Evolutionary conservation across 2,329 filamentous ascomycete species (phyloP).

Genomic region (Fusarium ramigenum): DNA sequence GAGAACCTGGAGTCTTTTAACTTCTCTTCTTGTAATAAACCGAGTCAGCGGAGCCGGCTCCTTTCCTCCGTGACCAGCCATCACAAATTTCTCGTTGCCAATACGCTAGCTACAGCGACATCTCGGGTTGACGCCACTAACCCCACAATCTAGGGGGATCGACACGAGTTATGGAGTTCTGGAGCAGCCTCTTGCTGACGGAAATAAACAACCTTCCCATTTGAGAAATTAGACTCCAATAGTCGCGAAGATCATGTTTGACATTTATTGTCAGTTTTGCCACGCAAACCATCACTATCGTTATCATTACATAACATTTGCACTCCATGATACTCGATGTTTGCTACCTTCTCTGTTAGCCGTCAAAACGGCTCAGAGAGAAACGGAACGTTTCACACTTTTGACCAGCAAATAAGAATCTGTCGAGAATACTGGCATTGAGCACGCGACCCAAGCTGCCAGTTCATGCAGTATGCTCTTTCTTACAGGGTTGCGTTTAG

Average conservation of each 20-base stretch:
- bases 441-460: neutral
- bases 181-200: neutral
- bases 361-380: fast-evolving
- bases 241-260: neutral
- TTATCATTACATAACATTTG: neutral
- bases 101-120: neutral
- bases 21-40: neutral
- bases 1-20: neutral
- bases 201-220: neutral
- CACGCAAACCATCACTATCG: neutral
- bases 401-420: too few species aligned
- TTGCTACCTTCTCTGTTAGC: neutral
- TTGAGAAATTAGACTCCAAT: neutral
- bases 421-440: neutral
- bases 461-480: neutral
- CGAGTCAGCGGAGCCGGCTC: neutral
- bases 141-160: neutral
- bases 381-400: neutral
- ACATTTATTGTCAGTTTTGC: neutral
- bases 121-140: neutral
- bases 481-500: neutral
- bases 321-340: too few species aligned
- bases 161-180: neutral
- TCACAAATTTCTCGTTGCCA: neutral
- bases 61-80: neutral